phyloP scores from a whole-genome alignment of 805 yeast species.

The Saturnispora gosingensis region DNA sequence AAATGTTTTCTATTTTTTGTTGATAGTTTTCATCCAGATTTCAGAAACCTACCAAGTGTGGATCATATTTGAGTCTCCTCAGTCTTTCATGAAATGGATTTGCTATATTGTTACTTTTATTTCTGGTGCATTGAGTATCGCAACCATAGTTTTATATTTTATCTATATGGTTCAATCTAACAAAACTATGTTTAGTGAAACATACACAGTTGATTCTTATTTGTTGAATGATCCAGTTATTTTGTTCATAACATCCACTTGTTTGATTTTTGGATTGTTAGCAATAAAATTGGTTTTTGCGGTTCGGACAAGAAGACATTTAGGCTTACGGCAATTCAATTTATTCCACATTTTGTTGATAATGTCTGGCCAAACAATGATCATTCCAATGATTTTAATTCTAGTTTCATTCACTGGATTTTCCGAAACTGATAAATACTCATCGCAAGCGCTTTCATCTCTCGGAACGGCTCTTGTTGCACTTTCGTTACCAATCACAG shows the following conservation, averaged over 20 bases:
- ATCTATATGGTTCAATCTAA: slow-evolving; percentile 40
- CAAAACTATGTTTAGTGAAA: slow-evolving; percentile 20
- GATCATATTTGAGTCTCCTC: slow-evolving; percentile 58
- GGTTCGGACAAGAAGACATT: slow-evolving; percentile 56
- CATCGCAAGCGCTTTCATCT: slow-evolving; percentile 35
- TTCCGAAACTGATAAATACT: slow-evolving; percentile 10
- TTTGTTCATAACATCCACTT: slow-evolving; percentile 60
- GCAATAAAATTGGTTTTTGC: slow-evolving; percentile 60
- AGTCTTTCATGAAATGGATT: slow-evolving; percentile 28
- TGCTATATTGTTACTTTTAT: slow-evolving; percentile 32
- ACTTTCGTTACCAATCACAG: slow-evolving; percentile 68
- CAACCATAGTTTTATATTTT: slow-evolving; percentile 52
- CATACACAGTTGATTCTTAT: slow-evolving; percentile 26
- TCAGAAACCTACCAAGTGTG: slow-evolving; percentile 66
- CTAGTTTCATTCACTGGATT: slow-evolving; percentile 36
- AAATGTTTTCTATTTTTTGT: slow-evolving; percentile 47
- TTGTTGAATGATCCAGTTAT: slow-evolving; percentile 47
- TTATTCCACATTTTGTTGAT: slow-evolving; percentile 72
- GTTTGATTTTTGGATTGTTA: slow-evolving; percentile 51
- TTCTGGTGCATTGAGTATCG: slow-evolving; percentile 38
- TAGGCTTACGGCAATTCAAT: slow-evolving; percentile 79
- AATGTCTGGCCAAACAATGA: slow-evolving; percentile 73
- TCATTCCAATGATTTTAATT: slow-evolving; percentile 65
- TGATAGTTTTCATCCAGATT: slow-evolving; percentile 51
- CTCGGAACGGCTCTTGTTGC: slow-evolving; percentile 56